These are phyloP conservation scores for Pharus latifolius DNA, from an alignment of 176 grass and related monocot species.

Conservation along the genomic window DNA sequence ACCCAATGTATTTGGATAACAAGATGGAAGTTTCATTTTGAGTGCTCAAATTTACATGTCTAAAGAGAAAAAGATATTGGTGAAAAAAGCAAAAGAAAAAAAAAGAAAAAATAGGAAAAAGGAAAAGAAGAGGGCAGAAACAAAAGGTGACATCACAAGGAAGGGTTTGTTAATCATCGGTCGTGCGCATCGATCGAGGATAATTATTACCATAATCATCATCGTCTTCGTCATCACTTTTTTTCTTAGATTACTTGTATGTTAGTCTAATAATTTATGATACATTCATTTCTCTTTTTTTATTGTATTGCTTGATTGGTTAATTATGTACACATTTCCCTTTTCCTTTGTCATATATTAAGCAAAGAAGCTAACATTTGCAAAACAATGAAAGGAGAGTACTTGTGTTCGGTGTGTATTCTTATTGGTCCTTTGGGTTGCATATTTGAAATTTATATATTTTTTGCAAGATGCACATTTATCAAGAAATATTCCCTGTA, in stretches of 20 bases:
- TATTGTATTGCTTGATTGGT: constrained; percentile 20
- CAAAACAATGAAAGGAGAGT: neutral
- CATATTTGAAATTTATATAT: neutral
- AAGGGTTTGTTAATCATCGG: constrained; percentile 24
- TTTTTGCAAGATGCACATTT: neutral
- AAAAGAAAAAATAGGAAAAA: constrained; percentile 13
- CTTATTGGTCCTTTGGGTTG: neutral
- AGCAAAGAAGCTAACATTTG: constrained; percentile 1
- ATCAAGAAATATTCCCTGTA: neutral
- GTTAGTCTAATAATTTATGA: constrained; percentile 1
- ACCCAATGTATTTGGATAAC: constrained; percentile 32
- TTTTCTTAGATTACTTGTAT: neutral
- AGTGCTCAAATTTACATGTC: constrained; percentile 23
- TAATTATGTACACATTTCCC: constrained; percentile 1
- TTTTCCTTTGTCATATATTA: neutral
- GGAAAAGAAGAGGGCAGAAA: constrained; percentile 12
- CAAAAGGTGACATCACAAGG: constrained; percentile 41
- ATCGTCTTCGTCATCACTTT: neutral
- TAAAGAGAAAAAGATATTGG: constrained; percentile 50
- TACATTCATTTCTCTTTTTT: constrained; percentile 13
- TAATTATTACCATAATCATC: constrained; percentile 34
- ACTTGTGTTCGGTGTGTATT: neutral
- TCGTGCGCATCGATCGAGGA: constrained; percentile 23
- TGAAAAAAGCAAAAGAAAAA: constrained; percentile 17
- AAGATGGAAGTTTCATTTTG: constrained; percentile 34